Evolutionary conservation across 2,329 filamentous ascomycete genomes (phyloP).

Genomic region (Ambrosiella cleistominuta): DNA sequence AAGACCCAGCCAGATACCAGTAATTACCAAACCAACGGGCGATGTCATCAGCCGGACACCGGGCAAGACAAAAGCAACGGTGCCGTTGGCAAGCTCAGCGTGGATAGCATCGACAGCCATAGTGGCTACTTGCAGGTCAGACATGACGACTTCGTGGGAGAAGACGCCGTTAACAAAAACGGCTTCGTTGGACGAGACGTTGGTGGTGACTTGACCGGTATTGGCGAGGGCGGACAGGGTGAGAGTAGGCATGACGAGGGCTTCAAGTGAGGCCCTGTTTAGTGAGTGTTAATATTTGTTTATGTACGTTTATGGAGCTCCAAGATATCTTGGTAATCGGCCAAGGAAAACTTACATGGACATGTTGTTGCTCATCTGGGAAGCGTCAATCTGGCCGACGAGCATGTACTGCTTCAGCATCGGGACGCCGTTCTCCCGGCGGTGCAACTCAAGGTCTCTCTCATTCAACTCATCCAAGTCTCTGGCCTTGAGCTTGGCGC

Average conservation of each 20-base stretch:
- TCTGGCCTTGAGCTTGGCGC: background rate
- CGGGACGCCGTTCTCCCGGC: conserved; percentile 10
- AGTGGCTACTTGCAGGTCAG: conserved; percentile 30
- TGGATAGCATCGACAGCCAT: conserved; percentile 32
- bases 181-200: conserved; percentile 52
- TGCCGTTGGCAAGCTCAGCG: conserved; percentile 29
- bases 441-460: conserved; percentile 14
- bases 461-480: conserved; percentile 16
- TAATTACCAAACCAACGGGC: conserved; percentile 52
- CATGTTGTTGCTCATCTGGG: conserved; percentile 36
- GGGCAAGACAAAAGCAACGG: conserved; percentile 49
- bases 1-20: conserved; percentile 40
- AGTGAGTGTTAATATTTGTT: conserved; percentile 2
- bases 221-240: conserved; percentile 42
- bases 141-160: conserved; percentile 36
- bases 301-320: background rate
- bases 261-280: conserved; percentile 38
- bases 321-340: background rate
- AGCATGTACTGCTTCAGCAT: conserved; percentile 49
- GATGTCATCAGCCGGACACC: conserved; percentile 52
- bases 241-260: conserved; percentile 49
- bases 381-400: conserved; percentile 47
- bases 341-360: conserved; percentile 35
- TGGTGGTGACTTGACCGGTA: conserved; percentile 38
- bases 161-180: conserved; percentile 57